Conservation (phyloP, 106 monocot species). For the Triglochin maritima region DNA sequence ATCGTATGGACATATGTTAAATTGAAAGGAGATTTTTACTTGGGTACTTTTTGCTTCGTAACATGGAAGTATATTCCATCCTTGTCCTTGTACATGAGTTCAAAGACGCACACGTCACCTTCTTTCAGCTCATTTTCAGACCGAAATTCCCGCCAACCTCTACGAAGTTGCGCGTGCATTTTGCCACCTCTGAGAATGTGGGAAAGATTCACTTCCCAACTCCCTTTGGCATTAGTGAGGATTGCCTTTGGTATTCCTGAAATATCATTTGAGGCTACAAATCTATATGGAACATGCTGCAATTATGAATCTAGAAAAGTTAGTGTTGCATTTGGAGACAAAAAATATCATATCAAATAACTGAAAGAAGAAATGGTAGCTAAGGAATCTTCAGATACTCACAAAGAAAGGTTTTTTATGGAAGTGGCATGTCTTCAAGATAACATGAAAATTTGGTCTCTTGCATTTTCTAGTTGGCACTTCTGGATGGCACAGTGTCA, state of each 20-base stretch:
- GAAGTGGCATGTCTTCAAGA: not conserved
- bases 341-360: no score
- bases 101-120: slow-evolving; percentile 10
- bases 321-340: not conserved
- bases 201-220: slow-evolving; percentile 3
- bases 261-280: not conserved
- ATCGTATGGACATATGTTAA: no score
- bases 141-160: slow-evolving; percentile 13
- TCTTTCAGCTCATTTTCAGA: slow-evolving; percentile 4
- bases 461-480: not conserved
- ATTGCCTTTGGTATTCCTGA: not conserved
- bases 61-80: not conserved
- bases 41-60: not conserved
- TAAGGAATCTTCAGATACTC: not conserved
- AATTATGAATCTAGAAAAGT: not conserved
- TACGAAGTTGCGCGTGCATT: not conserved
- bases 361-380: no score
- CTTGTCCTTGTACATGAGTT: not conserved
- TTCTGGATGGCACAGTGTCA: no score
- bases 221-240: slow-evolving; percentile 2
- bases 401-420: not conserved
- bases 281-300: slow-evolving; percentile 13
- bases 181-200: not conserved
- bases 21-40: not conserved
- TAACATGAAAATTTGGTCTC: slow-evolving; percentile 1